Evolutionary conservation across 2,329 filamentous ascomycete species (phyloP).

Genomic region (Trichophyton mentagrophytes): DNA sequence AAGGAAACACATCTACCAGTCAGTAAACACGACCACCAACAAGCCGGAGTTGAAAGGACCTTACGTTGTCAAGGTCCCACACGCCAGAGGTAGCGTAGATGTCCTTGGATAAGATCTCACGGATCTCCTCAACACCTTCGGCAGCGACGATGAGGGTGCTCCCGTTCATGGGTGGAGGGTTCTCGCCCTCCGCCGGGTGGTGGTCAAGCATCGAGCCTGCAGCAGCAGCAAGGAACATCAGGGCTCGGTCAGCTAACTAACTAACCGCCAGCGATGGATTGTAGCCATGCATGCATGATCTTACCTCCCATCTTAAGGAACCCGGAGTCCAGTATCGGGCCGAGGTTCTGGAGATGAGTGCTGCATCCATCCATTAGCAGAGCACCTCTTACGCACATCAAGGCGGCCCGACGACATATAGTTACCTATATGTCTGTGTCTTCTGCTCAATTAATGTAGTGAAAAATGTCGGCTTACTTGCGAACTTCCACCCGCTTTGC

Average conservation of each 20-base stretch:
- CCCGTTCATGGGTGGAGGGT: constrained; percentile 52
- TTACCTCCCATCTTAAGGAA: constrained; percentile 52
- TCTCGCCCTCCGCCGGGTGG: constrained; percentile 50
- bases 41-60: constrained; percentile 8
- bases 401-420: too few relatives aligned
- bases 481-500: constrained; percentile 47
- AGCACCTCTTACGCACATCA: too few relatives aligned
- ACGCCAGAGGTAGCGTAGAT: constrained; percentile 59
- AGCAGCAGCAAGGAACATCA: background rate
- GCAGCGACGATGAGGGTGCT: constrained; percentile 58
- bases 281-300: background rate
- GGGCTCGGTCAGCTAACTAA: background rate
- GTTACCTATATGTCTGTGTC: too few relatives aligned
- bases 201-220: constrained; percentile 55
- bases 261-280: background rate
- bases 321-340: constrained; percentile 42
- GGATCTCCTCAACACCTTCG: constrained; percentile 55
- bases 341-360: constrained; percentile 46
- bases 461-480: constrained; percentile 17
- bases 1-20: background rate
- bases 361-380: constrained; percentile 19
- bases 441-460: background rate
- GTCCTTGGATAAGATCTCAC: constrained; percentile 55
- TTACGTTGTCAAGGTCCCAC: constrained; percentile 62
- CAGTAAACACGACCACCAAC: constrained; percentile 12